Base-by-base conservation (phyloP, 2,329 filamentous ascomycete species). In the Pseudogymnoascus sp. region DNA sequence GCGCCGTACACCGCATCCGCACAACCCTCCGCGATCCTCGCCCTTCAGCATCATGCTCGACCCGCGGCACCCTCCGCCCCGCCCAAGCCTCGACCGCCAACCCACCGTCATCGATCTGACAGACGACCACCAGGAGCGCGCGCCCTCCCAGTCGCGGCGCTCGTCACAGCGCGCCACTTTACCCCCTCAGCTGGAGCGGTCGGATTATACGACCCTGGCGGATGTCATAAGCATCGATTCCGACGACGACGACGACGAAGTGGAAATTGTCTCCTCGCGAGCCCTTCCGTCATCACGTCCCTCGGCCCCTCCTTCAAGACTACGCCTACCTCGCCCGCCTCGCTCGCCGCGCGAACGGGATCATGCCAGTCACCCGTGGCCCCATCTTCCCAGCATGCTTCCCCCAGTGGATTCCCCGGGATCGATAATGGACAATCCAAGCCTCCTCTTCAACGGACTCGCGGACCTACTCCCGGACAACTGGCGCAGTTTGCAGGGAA, bases 71-170 rank as follows among this genome's bases (percentile, higher is more conserved):
- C 45, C 45, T 27, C 4, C 45, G 7, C 33, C 45, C 8, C 45
- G 45, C 27, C 45, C 45, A 18, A 55, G 45, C n/a, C 45, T 55
- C 18, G 45, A 55, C n/a, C 45, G 45, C 45, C 45, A 55, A 18
- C 45, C 45, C 27, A 55, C 58, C 33, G 58, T 59, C 58, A 59
- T 59, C 58, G 58, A 59, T 39, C 33, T 59, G 18, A 59, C 58
- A 27, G 58, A 37, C 7, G 58, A 59, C 58, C 45, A 55, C 45
- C 33, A 25, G n/a, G 58, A 59, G 36, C 58, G 33, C 33, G 33
- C 58, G 10, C 33, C 33, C 58, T 59, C 58, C n/a, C 58, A 59
- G 25, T 36, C 33, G 18, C 58, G 58, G 33, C 58, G 58, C 33
- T 59, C 58, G 33, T 59, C 58, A 59, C 58, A 25, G 36, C 58